Evolutionary conservation across 2,329 filamentous ascomycete genomes (phyloP).

Genomic region (Pseudofabraea citricarpa): DNA sequence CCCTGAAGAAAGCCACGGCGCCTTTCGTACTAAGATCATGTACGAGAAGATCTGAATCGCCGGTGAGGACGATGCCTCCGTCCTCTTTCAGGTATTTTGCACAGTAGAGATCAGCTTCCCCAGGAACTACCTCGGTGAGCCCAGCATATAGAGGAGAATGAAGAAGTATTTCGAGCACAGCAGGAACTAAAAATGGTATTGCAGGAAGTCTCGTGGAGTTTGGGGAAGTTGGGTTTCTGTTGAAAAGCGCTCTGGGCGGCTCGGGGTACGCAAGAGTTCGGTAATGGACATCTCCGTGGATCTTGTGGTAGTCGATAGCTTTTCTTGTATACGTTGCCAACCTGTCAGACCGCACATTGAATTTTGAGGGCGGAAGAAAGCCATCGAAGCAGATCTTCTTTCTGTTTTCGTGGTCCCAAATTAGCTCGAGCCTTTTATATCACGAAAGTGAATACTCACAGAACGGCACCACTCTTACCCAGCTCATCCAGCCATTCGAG

Average conservation of each 20-base stretch:
- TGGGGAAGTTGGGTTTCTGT: slow-evolving; percentile 14
- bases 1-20: slow-evolving; percentile 63
- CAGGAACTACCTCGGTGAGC: slow-evolving; percentile 60
- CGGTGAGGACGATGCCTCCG: slow-evolving; percentile 62
- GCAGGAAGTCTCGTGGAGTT: slow-evolving; percentile 29
- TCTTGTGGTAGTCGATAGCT: slow-evolving; percentile 19
- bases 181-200: slow-evolving; percentile 70
- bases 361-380: slow-evolving; percentile 54
- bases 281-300: slow-evolving; percentile 11
- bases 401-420: slow-evolving; percentile 33
- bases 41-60: slow-evolving; percentile 82
- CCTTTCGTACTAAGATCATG: slow-evolving; percentile 62
- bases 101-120: slow-evolving; percentile 82
- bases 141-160: slow-evolving; percentile 35
- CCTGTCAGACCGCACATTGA: slow-evolving; percentile 19
- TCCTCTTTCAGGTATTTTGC: slow-evolving; percentile 54
- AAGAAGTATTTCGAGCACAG: slow-evolving; percentile 67
- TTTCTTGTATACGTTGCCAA: slow-evolving; percentile 18
- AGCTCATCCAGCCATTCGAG: slow-evolving; percentile 61
- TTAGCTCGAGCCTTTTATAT: background rate
- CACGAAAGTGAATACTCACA: slow-evolving; percentile 43
- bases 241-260: slow-evolving; percentile 16
- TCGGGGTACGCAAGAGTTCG: slow-evolving; percentile 12
- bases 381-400: slow-evolving; percentile 82
- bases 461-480: slow-evolving; percentile 44